phyloP scores from a whole-genome alignment of 106 monocot species.

The Platanthera guangdongensis region DNA sequence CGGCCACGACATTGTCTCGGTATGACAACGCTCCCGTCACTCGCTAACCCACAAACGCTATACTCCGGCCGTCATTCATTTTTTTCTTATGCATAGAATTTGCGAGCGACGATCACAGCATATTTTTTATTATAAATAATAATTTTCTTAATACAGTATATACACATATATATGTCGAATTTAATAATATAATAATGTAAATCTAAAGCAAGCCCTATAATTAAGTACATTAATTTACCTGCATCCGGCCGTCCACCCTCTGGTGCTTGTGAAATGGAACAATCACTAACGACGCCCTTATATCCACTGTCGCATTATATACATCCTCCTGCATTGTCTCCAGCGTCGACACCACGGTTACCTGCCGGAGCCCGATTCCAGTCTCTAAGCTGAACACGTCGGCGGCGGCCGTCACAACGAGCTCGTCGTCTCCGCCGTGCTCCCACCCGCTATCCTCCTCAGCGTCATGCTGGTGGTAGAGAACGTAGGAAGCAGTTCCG shows the following conservation, averaged over 20 bases:
- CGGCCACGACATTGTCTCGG: too few relatives aligned
- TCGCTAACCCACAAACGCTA: too few relatives aligned
- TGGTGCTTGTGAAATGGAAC: conserved; percentile 73
- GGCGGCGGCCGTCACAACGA: conserved; percentile 45
- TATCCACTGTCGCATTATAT: conserved; percentile 37
- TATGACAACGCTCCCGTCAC: too few relatives aligned
- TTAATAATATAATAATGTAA: not conserved
- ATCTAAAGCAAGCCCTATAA: not conserved
- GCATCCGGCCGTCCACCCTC: conserved; percentile 22
- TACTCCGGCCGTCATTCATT: too few relatives aligned
- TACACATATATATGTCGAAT: not conserved
- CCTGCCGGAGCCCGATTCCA: conserved; percentile 33
- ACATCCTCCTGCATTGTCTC: conserved; percentile 57
- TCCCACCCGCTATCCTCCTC: conserved; percentile 39
- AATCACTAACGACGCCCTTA: conserved; percentile 36
- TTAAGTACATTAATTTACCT: conserved; percentile 2
- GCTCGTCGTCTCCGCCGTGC: conserved; percentile 13
- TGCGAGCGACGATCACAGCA: too few relatives aligned
- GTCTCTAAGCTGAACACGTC: conserved; percentile 26
- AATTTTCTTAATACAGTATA: not conserved
- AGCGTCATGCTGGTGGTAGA: conserved; percentile 32
- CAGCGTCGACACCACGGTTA: conserved; percentile 61
- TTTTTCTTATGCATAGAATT: too few relatives aligned
- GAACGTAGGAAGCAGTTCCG: conserved; percentile 42
- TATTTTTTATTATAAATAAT: too few relatives aligned